These are phyloP conservation scores for Tulasnella sp. DNA, from an alignment of 768 basidiomycete species.

Conservation along the genomic window DNA sequence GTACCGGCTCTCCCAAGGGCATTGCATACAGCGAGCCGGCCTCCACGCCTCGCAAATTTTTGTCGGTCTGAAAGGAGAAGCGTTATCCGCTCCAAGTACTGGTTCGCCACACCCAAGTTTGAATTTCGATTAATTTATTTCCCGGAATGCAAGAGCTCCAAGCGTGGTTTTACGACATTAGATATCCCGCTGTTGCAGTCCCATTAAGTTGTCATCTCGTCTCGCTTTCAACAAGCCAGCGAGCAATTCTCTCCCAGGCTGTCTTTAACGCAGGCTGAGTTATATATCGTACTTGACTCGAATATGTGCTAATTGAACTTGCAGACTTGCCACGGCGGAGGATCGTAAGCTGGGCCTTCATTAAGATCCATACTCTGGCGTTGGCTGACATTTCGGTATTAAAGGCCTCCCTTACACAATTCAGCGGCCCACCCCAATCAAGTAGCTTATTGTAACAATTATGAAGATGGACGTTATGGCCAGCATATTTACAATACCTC, in stretches of 20 bases:
- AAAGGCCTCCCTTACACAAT: neutral
- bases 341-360: neutral
- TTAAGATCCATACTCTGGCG: neutral
- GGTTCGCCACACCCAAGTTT: too few species aligned
- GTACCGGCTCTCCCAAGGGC: too few species aligned
- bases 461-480: neutral
- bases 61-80: too few species aligned
- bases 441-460: neutral
- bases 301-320: too few species aligned
- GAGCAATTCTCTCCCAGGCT: neutral
- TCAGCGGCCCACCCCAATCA: neutral
- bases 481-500: neutral
- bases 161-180: neutral
- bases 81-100: too few species aligned
- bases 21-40: too few species aligned
- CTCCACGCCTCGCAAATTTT: too few species aligned
- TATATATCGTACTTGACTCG: too few species aligned
- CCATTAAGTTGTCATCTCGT: neutral
- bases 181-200: neutral
- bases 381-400: neutral
- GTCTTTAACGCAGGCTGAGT: neutral
- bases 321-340: neutral
- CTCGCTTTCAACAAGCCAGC: neutral
- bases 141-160: too few species aligned
- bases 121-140: too few species aligned